A percentile compares a stretch with the other conserved stretches of the same genome.
Conservation (phyloP, 176 grass and related monocot genomes). For the Hordeum marinum region DNA sequence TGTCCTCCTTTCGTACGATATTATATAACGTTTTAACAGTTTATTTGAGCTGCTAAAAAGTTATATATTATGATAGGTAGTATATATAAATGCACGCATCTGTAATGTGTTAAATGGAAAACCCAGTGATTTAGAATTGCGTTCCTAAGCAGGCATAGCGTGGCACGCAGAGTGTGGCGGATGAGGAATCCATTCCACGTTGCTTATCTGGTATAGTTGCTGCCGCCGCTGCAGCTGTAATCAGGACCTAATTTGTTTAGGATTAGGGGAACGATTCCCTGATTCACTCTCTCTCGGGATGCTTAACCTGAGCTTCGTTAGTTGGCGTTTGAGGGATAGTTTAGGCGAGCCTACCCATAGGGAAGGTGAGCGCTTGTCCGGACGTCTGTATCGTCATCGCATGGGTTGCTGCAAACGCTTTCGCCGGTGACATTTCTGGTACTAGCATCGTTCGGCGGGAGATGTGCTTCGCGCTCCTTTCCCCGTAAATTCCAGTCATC, state of each 20-base stretch:
- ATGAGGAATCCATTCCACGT: not conserved
- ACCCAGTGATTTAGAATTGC: not conserved
- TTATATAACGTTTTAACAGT: too few species aligned
- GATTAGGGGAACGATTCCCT: not conserved
- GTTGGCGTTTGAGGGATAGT: not conserved
- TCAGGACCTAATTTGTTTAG: not conserved
- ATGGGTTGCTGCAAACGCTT: not conserved
- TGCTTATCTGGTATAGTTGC: not conserved
- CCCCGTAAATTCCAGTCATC: not conserved
- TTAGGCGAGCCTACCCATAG: not conserved
- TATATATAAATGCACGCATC: too few species aligned
- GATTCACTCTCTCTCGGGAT: slow-evolving; percentile 32
- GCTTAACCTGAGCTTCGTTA: slow-evolving; percentile 18
- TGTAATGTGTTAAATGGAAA: too few species aligned
- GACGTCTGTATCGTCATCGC: not conserved
- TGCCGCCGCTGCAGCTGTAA: not conserved
- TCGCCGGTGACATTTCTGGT: not conserved
- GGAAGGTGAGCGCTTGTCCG: slow-evolving; percentile 32
- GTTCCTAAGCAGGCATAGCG: not conserved
- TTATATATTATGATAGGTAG: too few species aligned
- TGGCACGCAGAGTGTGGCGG: not conserved
- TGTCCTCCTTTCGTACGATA: too few species aligned
- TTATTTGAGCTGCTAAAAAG: too few species aligned
- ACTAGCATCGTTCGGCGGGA: not conserved
- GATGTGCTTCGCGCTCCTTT: not conserved